Evolutionary conservation across 495 filamentous ascomycete species (phyloP), one percentile per base, ranked within the genome.

Genomic region (Neurospora sp.): DNA sequence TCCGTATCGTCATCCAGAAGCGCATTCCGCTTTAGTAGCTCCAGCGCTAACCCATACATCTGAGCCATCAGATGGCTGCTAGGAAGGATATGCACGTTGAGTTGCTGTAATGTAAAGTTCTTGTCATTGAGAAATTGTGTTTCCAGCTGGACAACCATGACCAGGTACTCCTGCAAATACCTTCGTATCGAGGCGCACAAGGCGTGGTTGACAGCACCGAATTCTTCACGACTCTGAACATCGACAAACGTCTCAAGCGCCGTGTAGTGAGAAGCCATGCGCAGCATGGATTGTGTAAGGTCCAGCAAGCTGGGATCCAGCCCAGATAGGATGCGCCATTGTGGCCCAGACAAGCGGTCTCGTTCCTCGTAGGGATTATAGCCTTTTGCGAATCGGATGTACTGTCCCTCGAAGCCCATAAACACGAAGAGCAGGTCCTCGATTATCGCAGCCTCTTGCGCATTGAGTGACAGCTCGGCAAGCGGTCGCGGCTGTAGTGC

Each of bases 401-500:
- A 98, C 80, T 97, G 94, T 37, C 96, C 96, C 82, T 99, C 96
- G 74, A 93, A 96, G n/a, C 96, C 96, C 95, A 98, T 98, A 76
- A 98, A 95, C 4, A 96, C 94, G 80, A 94, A 98, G 40, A 98
- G 81, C 28, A 99, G 82, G 77, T 99, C 96, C 75, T 97, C 94
- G 70, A 98, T 83, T 13, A 98, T 91, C 4, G 89, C 92, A 13
- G 88, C 87, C 82, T 99, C 96, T 79, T 99, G 96, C 9, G 85
- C 88, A 73, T 96, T 91, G 28, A 93, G 82, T 3, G 92, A 88
- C 73, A 98, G 82, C 70, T 92, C 87, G 71, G 89, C 86, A 5
- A 98, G 86, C 34, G 92, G 87, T 73, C 83, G 85, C 4, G 95
- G 94, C 66, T 92, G 89, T 37, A 96, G 85, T 0, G 87, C 81